phyloP scores from a whole-genome alignment of 495 filamentous ascomycete species.

The Tuber calosporum region DNA sequence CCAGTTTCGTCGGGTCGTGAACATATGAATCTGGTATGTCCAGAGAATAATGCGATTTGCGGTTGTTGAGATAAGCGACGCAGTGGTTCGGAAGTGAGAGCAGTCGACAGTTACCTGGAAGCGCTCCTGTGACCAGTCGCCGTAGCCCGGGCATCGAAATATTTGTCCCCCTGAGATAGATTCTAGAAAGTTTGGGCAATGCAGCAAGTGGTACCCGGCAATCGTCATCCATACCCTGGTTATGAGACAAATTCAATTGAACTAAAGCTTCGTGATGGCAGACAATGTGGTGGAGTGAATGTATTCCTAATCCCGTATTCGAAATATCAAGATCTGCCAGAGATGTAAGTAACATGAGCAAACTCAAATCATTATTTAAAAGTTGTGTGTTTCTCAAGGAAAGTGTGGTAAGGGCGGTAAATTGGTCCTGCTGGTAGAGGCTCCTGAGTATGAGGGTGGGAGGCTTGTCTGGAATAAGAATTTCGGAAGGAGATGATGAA shows the following conservation, averaged over 20 bases:
- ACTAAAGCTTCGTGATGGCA: constrained; percentile 34
- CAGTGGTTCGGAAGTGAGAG: constrained; percentile 38
- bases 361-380: constrained; percentile 32
- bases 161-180: constrained; percentile 42
- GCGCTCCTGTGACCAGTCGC: constrained; percentile 32
- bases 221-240: constrained; percentile 39
- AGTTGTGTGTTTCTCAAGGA: constrained; percentile 31
- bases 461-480: constrained; percentile 17
- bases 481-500: constrained; percentile 6
- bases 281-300: constrained; percentile 38
- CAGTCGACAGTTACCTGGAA: constrained; percentile 37
- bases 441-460: constrained; percentile 21
- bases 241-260: constrained; percentile 38
- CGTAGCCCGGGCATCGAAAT: constrained; percentile 42
- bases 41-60: constrained; percentile 27
- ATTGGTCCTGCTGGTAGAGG: constrained; percentile 33
- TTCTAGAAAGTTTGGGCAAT: constrained; percentile 28
- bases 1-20: constrained; percentile 32
- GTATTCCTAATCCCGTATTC: constrained; percentile 29
- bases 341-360: constrained; percentile 36
- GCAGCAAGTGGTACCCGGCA: constrained; percentile 39
- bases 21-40: constrained; percentile 40
- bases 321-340: constrained; percentile 34
- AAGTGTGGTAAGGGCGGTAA: constrained; percentile 28
- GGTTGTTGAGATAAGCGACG: constrained; percentile 36